Evolutionary conservation across 2,329 filamentous ascomycete genomes (phyloP).

Genomic region (Chrysoporthe austroafricana): DNA sequence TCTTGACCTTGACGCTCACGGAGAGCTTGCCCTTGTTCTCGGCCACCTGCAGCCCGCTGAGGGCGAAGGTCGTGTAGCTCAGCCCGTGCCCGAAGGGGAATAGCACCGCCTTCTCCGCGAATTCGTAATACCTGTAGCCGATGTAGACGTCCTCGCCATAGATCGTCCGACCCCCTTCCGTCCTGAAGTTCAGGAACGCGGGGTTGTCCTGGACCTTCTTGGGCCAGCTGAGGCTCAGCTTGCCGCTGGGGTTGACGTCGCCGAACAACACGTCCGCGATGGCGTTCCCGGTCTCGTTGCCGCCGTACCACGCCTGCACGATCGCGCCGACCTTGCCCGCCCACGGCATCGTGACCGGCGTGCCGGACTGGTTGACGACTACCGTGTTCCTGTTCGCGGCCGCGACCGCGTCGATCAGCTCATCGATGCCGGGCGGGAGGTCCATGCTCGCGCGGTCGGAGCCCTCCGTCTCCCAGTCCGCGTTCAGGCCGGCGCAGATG

Average conservation of each 20-base stretch:
- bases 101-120: slow-evolving; percentile 39
- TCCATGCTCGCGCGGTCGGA: slow-evolving; percentile 78
- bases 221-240: slow-evolving; percentile 69
- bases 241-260: slow-evolving; percentile 71
- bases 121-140: slow-evolving; percentile 74
- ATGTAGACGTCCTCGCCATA: slow-evolving; percentile 77
- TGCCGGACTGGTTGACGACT: slow-evolving; percentile 78
- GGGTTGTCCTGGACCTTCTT: slow-evolving; percentile 66
- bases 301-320: slow-evolving; percentile 82
- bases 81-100: slow-evolving; percentile 37
- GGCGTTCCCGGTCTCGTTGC: slow-evolving; percentile 83
- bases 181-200: slow-evolving; percentile 67
- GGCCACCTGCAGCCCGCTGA: slow-evolving; percentile 53
- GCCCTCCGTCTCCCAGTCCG: slow-evolving; percentile 82
- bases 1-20: slow-evolving; percentile 59
- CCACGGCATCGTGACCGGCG: slow-evolving; percentile 76
- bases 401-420: slow-evolving; percentile 68
- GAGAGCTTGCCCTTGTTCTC: slow-evolving; percentile 51
- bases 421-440: slow-evolving; percentile 73
- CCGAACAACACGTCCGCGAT: slow-evolving; percentile 80
- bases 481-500: slow-evolving; percentile 76
- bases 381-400: slow-evolving; percentile 68
- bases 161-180: slow-evolving; percentile 65
- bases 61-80: slow-evolving; percentile 38
- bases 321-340: slow-evolving; percentile 59